A percentile compares a stretch with the other conserved stretches of the same genome.
phyloP scores from a whole-genome alignment of 257 asterid genomes.

The Apocynum venetum region DNA sequence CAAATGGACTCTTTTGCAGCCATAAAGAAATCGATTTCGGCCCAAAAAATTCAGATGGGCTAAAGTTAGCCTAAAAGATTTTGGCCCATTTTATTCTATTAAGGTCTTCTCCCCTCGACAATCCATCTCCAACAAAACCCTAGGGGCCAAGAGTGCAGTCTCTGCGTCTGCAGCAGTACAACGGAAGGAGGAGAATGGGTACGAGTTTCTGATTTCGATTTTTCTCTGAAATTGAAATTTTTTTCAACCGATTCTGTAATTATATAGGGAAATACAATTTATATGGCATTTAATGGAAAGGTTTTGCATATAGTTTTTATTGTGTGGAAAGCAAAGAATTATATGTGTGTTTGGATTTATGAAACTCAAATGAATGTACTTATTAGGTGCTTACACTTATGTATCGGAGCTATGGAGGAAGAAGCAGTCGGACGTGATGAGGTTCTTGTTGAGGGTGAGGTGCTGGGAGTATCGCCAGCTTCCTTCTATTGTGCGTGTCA shows the following conservation, averaged over 20 bases:
- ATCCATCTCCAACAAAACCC: neutral
- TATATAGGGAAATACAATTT: no score
- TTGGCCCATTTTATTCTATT: neutral
- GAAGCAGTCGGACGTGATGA: slow-evolving; percentile 25
- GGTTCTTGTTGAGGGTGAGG: slow-evolving; percentile 25
- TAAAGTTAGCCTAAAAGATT: neutral
- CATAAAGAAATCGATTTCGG: no score
- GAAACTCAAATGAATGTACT: no score
- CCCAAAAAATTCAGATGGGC: neutral
- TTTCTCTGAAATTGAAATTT: neutral
- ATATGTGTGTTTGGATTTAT: neutral
- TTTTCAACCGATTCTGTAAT: no score
- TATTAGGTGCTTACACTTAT: slow-evolving; percentile 21
- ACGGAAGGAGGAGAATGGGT: neutral
- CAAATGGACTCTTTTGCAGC: no score
- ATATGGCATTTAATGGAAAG: neutral
- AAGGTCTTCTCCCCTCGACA: neutral
- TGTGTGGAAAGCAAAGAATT: no score
- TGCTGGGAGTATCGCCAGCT: slow-evolving; percentile 31
- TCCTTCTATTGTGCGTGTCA: slow-evolving; percentile 27
- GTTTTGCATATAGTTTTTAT: neutral
- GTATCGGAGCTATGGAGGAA: slow-evolving; percentile 28
- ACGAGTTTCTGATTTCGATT: neutral
- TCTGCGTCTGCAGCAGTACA: no score
- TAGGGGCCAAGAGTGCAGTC: neutral